Evolutionary conservation across 495 filamentous ascomycete species (phyloP).

Genomic region (Aspergillus nidulans): DNA sequence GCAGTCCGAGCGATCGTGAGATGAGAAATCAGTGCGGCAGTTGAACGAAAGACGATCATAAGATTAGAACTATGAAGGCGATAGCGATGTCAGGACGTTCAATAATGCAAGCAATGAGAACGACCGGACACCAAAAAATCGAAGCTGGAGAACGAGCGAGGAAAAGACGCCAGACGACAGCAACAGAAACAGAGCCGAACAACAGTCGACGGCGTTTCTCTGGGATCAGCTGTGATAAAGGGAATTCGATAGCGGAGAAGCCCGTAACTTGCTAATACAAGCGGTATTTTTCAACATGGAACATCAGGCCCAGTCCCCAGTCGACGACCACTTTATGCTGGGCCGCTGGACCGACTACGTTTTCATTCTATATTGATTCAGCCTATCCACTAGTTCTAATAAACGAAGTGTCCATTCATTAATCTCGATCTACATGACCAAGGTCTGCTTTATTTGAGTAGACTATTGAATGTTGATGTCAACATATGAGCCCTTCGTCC

Average conservation of each 20-base stretch:
- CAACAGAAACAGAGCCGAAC: constrained; percentile 10
- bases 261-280: not conserved
- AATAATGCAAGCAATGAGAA: constrained; percentile 10
- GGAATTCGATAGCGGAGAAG: constrained; percentile 2
- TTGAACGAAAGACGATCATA: constrained; percentile 5
- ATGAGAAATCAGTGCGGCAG: constrained; percentile 1
- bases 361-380: too few species aligned
- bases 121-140: constrained; percentile 22
- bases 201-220: constrained; percentile 8
- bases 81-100: not conserved
- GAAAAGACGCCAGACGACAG: constrained; percentile 3
- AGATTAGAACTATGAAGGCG: constrained; percentile 10
- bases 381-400: too few species aligned
- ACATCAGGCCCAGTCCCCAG: too few species aligned
- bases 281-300: not conserved
- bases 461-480: not conserved
- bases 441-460: not conserved
- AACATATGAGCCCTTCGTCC: not conserved
- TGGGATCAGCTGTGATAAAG: constrained; percentile 14
- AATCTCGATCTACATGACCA: too few species aligned
- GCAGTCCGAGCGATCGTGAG: constrained; percentile 6
- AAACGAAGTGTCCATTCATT: too few species aligned
- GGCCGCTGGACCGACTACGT: too few species aligned
- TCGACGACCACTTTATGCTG: too few species aligned
- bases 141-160: constrained; percentile 2